These are phyloP conservation scores for Lentinus brumalis DNA, from an alignment of 768 basidiomycete species.

Conservation along the genomic window DNA sequence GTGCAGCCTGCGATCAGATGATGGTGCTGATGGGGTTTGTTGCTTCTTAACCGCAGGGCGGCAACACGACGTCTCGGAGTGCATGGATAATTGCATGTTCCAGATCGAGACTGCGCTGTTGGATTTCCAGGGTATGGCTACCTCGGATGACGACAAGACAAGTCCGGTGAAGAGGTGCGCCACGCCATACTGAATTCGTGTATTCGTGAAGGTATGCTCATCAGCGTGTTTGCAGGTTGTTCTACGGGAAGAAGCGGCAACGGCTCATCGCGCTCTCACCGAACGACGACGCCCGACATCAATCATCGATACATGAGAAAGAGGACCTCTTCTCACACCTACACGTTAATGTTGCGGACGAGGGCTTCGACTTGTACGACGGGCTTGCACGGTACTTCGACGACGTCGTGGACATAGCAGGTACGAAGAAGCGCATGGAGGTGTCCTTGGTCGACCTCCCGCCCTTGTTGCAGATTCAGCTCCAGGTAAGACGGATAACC, in stretches of 20 bases:
- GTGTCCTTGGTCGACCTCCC: conserved; percentile 85
- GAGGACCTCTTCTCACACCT: conserved; percentile 94
- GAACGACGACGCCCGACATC: conserved; percentile 36
- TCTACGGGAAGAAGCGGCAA: conserved; percentile 87
- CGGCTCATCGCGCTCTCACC: conserved; percentile 44
- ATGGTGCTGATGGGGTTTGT: conserved; percentile 3
- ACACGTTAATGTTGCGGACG: conserved; percentile 89
- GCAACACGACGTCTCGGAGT: conserved; percentile 98
- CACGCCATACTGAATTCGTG: not conserved
- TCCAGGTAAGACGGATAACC: conserved; percentile 63
- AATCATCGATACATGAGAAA: conserved; percentile 74
- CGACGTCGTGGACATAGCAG: conserved; percentile 84
- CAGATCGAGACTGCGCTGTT: conserved; percentile 93
- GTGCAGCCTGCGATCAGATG: conserved; percentile 11
- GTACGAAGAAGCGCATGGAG: conserved; percentile 85
- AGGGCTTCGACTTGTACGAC: conserved; percentile 91
- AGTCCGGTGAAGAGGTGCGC: conserved; percentile 83
- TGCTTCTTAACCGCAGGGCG: conserved; percentile 54
- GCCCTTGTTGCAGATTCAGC: conserved; percentile 90
- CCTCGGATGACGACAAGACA: conserved; percentile 54
- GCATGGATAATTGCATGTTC: conserved; percentile 99
- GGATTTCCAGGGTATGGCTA: conserved; percentile 61
- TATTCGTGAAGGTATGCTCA: not conserved
- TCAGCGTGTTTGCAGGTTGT: conserved; percentile 47
- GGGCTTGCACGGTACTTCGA: conserved; percentile 91